These are phyloP conservation scores for Hypoxylon intermedium DNA, from an alignment of 495 filamentous ascomycete species.

Conservation along the genomic window DNA sequence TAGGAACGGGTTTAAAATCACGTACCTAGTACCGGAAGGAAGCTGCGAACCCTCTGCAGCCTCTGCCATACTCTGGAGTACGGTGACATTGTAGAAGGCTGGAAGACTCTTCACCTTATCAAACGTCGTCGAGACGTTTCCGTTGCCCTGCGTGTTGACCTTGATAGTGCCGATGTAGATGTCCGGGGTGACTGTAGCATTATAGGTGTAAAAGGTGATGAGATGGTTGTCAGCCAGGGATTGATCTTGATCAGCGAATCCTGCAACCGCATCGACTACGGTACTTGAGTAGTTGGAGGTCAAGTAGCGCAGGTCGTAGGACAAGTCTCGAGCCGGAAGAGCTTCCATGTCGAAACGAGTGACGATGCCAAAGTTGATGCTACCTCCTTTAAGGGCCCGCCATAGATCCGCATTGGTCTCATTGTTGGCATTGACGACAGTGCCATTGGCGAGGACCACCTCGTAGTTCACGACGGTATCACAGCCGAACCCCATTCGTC, in stretches of 20 bases:
- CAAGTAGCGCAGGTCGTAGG: constrained; percentile 29
- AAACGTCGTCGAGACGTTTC: constrained; percentile 27
- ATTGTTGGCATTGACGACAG: constrained; percentile 56
- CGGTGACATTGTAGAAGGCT: constrained; percentile 1
- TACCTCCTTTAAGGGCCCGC: constrained; percentile 62
- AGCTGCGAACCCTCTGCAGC: constrained; percentile 32
- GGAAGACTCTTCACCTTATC: constrained; percentile 23
- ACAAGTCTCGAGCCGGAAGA: constrained; percentile 38
- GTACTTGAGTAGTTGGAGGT: constrained; percentile 15
- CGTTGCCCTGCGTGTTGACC: constrained; percentile 27
- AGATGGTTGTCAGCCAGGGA: constrained; percentile 35
- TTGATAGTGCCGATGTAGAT: constrained; percentile 17
- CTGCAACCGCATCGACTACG: constrained; percentile 38
- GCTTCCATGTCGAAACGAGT: constrained; percentile 58
- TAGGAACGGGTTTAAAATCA: not conserved
- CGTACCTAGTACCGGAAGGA: constrained; percentile 10
- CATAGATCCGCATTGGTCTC: constrained; percentile 56
- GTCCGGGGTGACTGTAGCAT: constrained; percentile 7
- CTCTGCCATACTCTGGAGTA: constrained; percentile 22
- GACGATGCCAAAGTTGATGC: constrained; percentile 63
- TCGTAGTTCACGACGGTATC: constrained; percentile 58
- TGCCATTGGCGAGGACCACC: constrained; percentile 61
- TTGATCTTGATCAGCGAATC: constrained; percentile 39
- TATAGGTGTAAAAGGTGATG: constrained; percentile 18
- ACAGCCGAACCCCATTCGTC: constrained; percentile 53